Conservation (phyloP, 345 rosid genomes). For the Melaleuca quinquenervia region DNA sequence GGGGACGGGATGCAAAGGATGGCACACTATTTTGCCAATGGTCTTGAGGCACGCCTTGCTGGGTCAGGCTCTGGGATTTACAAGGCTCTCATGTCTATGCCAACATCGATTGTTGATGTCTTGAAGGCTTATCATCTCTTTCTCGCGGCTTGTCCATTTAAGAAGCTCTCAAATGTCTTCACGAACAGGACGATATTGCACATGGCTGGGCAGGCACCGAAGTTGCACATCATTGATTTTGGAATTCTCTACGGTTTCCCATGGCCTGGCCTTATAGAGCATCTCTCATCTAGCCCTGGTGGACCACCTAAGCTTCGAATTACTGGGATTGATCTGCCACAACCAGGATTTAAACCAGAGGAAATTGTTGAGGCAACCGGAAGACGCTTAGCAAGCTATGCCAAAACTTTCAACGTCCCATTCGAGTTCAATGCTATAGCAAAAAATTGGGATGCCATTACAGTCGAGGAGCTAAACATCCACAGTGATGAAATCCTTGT, state of each 20-base stretch:
- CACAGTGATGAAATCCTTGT: constrained; percentile 26
- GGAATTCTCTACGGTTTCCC: constrained; percentile 47
- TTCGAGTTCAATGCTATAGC: constrained; percentile 41
- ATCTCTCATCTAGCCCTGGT: constrained; percentile 26
- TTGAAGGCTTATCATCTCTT: constrained; percentile 29
- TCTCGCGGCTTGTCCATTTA: constrained; percentile 27
- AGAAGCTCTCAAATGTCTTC: constrained; percentile 23
- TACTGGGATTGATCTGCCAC: constrained; percentile 44
- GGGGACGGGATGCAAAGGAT: constrained; percentile 9
- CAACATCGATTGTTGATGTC: constrained; percentile 9
- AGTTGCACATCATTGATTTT: constrained; percentile 43
- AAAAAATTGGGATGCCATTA: constrained; percentile 46
- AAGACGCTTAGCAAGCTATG: constrained; percentile 26
- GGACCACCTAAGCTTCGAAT: constrained; percentile 51
- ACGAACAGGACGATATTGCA: constrained; percentile 24
- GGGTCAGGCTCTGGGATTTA: constrained; percentile 1
- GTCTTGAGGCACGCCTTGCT: constrained; percentile 2
- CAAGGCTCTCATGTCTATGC: neutral
- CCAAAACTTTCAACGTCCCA: constrained; percentile 34
- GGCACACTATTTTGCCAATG: constrained; percentile 3
- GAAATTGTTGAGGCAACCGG: constrained; percentile 45
- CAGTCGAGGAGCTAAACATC: constrained; percentile 33
- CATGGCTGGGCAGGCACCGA: constrained; percentile 15
- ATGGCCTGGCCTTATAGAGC: constrained; percentile 55
- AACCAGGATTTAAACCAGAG: constrained; percentile 45